Evolutionary conservation across 352 stramenopile genomes (phyloP), one percentile per base, ranked within the genome.

Genomic region (Phytophthora ohioensis): DNA sequence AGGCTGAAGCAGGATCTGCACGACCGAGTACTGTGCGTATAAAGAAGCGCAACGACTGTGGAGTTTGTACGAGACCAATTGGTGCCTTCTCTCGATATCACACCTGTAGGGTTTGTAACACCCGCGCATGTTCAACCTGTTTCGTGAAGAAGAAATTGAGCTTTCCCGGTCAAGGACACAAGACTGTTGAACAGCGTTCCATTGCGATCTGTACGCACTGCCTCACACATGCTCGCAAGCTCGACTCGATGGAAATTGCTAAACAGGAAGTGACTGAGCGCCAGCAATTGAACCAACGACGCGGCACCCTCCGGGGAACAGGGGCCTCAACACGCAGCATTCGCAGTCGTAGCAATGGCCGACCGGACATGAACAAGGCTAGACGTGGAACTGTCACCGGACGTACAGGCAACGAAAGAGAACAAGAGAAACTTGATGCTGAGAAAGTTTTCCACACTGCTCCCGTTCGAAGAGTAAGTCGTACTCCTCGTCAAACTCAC

Each of bases 131-230:
- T 39, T 72, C 70, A 3, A 71, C 51, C 6, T 84, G 77, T 57
- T 67, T 32, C 36, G 64, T 79, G 17, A 80, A 80, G 54, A 81
- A 80, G 55, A 81, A 80, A 47, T n/a, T 84, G 64, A 75, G 68
- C 60, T 79, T 80, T 47, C 65, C 58, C 0, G 67, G 74, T 6
- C 63, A 47, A 57, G 42, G 59, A 43, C 56, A 71, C 56, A 81
- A 81, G 58, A 55, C 69, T 13, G 31, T 84, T 10, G 73, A 81
- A 17, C 64, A 77, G 15, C 76, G 73, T 31, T 64, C 69, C 3
- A 62, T 78, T 45, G 43, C 64, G 12, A 54, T 82, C 41, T 84
- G 77, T 42, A 73, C 77, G 36, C 64, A 76, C 15, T 84, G 77
- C 39, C 58, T 84, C n/a, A 70, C 71, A 3, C 60, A 69, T 31